Percentiles rank a stretch among this genome's conserved stretches.
Conservation (phyloP, 2,329 filamentous ascomycete genomes). For the Westerdykella aurantiaca region DNA sequence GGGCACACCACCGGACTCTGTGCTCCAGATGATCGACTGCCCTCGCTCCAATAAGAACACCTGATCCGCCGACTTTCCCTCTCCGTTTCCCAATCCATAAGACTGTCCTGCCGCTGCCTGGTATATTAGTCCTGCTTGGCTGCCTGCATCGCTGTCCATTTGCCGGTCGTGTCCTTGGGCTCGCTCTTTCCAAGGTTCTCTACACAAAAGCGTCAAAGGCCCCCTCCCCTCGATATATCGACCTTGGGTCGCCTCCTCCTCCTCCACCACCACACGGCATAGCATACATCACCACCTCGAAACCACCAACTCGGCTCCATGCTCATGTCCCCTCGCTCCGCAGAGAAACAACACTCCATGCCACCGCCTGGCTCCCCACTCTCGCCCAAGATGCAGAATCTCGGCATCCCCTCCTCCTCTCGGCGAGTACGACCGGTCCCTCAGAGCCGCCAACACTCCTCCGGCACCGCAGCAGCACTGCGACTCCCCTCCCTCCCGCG, state of each 20-base stretch:
- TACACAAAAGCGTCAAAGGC: background rate
- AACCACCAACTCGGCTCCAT: slow-evolving; percentile 11
- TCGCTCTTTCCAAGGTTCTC: no score
- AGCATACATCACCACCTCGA: slow-evolving; percentile 13
- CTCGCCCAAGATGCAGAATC: slow-evolving; percentile 32
- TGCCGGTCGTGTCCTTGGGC: background rate
- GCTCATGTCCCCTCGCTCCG: slow-evolving; percentile 23
- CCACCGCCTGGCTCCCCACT: slow-evolving; percentile 29
- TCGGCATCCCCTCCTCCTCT: slow-evolving; percentile 32
- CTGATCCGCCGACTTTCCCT: background rate
- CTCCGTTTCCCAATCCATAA: background rate
- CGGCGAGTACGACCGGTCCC: slow-evolving; percentile 26
- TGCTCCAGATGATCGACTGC: background rate
- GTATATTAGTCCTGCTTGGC: background rate
- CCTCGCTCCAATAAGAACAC: background rate
- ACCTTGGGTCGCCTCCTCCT: background rate
- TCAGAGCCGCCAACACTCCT: slow-evolving; percentile 32
- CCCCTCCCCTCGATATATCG: background rate
- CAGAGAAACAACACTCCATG: slow-evolving; percentile 19
- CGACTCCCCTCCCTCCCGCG: slow-evolving; percentile 47
- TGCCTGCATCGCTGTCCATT: background rate
- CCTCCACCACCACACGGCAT: background rate
- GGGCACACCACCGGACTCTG: background rate
- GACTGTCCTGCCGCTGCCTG: background rate
- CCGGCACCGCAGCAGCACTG: slow-evolving; percentile 34